A percentile compares a stretch with the other conserved stretches of the same genome.
Conservation (phyloP, 2,329 filamentous ascomycete species). For the Biscogniauxia marginata region DNA sequence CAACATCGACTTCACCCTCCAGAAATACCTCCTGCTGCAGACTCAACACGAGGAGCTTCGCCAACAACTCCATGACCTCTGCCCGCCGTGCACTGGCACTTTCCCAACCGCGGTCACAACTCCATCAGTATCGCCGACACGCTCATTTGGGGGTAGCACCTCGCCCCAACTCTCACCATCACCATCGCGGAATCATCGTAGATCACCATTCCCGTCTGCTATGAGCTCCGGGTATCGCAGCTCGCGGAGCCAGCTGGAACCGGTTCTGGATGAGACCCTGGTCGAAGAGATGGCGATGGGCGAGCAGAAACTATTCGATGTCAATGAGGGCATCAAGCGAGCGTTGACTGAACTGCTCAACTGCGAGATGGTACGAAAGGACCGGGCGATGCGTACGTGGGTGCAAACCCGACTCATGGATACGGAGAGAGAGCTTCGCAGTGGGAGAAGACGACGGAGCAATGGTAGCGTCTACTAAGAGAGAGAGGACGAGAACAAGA, state of each 20-base stretch:
- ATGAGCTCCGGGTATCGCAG: slow-evolving; percentile 18
- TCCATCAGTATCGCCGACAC: slow-evolving; percentile 58
- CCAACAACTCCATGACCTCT: slow-evolving; percentile 51
- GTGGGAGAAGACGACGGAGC: slow-evolving; percentile 49
- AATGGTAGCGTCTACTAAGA: slow-evolving; percentile 27
- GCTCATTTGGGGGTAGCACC: slow-evolving; percentile 54
- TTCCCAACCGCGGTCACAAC: slow-evolving; percentile 43
- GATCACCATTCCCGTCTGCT: slow-evolving; percentile 20
- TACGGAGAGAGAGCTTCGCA: slow-evolving; percentile 57
- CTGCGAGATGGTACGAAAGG: slow-evolving; percentile 53
- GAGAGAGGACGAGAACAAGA: background rate
- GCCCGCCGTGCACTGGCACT: slow-evolving; percentile 36
- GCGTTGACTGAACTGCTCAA: slow-evolving; percentile 61
- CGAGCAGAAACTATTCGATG: slow-evolving; percentile 52
- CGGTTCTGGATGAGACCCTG: slow-evolving; percentile 47
- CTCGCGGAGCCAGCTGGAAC: slow-evolving; percentile 30
- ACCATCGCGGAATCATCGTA: slow-evolving; percentile 29
- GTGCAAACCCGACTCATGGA: slow-evolving; percentile 60
- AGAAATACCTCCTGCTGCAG: slow-evolving; percentile 54
- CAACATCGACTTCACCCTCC: slow-evolving; percentile 48
- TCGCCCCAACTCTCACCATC: slow-evolving; percentile 36
- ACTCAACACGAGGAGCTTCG: slow-evolving; percentile 54
- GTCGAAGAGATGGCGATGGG: slow-evolving; percentile 50
- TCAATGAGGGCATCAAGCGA: slow-evolving; percentile 62
- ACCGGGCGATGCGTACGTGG: slow-evolving; percentile 54